phyloP scores from a whole-genome alignment of 371 early-diverging fungal species.

The Apophysomyces variabilis region DNA sequence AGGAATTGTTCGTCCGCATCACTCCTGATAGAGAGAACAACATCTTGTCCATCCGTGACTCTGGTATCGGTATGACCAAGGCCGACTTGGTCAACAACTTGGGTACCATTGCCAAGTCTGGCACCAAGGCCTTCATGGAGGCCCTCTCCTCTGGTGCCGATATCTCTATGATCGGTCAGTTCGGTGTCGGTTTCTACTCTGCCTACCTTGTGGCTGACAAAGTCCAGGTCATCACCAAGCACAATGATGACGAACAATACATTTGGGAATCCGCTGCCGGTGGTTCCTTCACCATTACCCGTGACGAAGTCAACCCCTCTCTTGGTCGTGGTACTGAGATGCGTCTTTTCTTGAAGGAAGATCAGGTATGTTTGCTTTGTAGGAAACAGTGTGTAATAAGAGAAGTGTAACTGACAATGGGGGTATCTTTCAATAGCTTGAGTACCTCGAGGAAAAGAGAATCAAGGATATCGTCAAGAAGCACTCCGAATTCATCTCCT shows the following conservation, averaged over 20 bases:
- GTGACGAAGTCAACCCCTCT: slow-evolving; percentile 72
- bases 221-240: slow-evolving; percentile 85
- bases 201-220: slow-evolving; percentile 83
- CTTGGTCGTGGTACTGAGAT: slow-evolving; percentile 79
- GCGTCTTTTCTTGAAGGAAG: slow-evolving; percentile 80
- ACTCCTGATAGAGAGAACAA: slow-evolving; percentile 63
- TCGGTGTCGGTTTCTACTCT: slow-evolving; percentile 94
- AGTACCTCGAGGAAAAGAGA: slow-evolving; percentile 59
- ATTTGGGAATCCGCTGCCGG: slow-evolving; percentile 78
- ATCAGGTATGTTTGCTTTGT: slow-evolving; percentile 64
- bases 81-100: slow-evolving; percentile 80
- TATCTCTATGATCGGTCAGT: slow-evolving; percentile 87
- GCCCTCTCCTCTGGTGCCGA: slow-evolving; percentile 55
- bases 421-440: slow-evolving; percentile 33
- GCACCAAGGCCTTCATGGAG: slow-evolving; percentile 63
- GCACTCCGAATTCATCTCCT: slow-evolving; percentile 84
- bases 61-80: slow-evolving; percentile 93
- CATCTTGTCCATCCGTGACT: slow-evolving; percentile 77
- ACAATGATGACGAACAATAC: slow-evolving; percentile 73
- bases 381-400: background rate
- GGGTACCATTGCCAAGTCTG: slow-evolving; percentile 87
- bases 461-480: slow-evolving; percentile 76
- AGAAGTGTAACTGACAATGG: no score
- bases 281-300: slow-evolving; percentile 74
- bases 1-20: slow-evolving; percentile 69